Evolutionary conservation across 75 land plant genomes (phyloP).

Genomic region (Larix kaempferi): DNA sequence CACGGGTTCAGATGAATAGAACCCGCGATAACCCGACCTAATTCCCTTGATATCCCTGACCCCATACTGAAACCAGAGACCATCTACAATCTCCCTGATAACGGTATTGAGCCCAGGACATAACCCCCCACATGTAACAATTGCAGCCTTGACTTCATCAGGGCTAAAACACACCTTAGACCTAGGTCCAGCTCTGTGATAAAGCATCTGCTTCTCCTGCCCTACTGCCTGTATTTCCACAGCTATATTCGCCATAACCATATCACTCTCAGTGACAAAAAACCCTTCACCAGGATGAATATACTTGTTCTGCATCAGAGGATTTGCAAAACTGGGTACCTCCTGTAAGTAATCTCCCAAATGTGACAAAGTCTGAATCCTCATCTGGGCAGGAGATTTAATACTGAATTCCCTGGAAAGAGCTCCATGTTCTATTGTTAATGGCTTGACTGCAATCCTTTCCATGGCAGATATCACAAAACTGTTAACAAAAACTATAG

Average conservation of each 20-base stretch:
- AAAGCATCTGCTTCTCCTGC: constrained; percentile 22
- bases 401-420: background rate
- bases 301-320: constrained; percentile 42
- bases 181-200: constrained; percentile 7
- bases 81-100: constrained; percentile 35
- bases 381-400: background rate
- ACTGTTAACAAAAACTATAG: background rate
- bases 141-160: constrained; percentile 24
- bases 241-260: constrained; percentile 51
- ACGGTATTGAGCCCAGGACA: constrained; percentile 44
- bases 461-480: background rate
- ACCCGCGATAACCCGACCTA: constrained; percentile 40
- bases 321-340: constrained; percentile 43
- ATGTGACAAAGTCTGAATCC: constrained; percentile 25
- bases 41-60: constrained; percentile 23
- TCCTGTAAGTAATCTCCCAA: constrained; percentile 37
- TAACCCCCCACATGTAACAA: constrained; percentile 38
- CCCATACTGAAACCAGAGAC: constrained; percentile 26
- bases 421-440: background rate
- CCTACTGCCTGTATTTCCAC: constrained; percentile 31
- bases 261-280: constrained; percentile 46
- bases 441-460: background rate
- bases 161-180: constrained; percentile 31
- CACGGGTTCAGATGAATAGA: constrained; percentile 51
- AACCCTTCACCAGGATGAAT: constrained; percentile 52